Conservation (phyloP, 2,329 filamentous ascomycete genomes). For the Ophiostoma tasmaniense region DNA sequence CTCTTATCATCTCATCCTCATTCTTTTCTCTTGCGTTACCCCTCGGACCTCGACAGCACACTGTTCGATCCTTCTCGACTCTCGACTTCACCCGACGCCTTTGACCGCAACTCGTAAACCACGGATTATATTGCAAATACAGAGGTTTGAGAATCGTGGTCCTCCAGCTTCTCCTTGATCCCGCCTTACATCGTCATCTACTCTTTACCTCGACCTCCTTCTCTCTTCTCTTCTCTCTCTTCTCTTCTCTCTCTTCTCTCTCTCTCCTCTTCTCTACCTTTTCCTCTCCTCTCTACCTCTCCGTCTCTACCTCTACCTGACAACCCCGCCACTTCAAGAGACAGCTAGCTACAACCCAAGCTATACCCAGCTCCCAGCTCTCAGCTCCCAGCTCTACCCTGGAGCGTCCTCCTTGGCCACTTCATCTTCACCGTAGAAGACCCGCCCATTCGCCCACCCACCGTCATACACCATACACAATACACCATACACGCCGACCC, state of each 20-base stretch:
- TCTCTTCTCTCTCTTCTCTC: background rate
- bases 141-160: constrained; percentile 9
- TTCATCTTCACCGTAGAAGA: constrained; percentile 14
- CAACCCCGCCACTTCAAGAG: constrained; percentile 1
- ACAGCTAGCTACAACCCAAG: background rate
- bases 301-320: background rate
- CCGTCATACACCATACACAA: background rate
- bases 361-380: background rate
- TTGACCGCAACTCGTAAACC: background rate
- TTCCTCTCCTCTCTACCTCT: background rate
- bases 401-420: constrained; percentile 9
- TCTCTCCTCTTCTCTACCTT: background rate
- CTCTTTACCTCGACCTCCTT: background rate
- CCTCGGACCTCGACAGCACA: background rate
- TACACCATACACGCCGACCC: background rate
- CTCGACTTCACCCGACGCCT: background rate
- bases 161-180: constrained; percentile 1
- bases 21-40: background rate
- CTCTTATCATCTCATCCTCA: background rate
- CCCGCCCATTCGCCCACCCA: constrained; percentile 10
- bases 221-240: background rate
- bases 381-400: background rate
- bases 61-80: background rate
- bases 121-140: background rate
- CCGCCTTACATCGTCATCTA: constrained; percentile 4